Conservation (phyloP, 2,329 filamentous ascomycete species). For the Monosporascus sp. region DNA sequence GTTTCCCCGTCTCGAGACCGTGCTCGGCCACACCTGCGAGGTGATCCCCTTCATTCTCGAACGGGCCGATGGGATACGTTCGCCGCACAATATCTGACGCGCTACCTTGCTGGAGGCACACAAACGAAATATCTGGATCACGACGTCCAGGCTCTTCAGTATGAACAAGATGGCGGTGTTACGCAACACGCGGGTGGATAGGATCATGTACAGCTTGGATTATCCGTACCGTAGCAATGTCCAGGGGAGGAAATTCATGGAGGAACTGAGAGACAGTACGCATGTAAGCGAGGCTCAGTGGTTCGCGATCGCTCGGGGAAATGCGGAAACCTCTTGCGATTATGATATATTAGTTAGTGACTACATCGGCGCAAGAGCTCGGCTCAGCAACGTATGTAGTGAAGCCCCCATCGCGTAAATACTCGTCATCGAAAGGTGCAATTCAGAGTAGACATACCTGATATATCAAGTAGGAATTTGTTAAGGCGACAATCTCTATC, state of each 20-base stretch:
- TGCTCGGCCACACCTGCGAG: slow-evolving; percentile 37
- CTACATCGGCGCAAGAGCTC: too few species aligned
- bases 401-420: too few species aligned
- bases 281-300: neutral
- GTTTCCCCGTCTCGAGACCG: slow-evolving; percentile 31
- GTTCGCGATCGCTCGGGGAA: neutral
- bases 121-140: neutral
- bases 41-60: slow-evolving; percentile 51
- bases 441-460: too few species aligned
- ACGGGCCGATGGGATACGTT: slow-evolving; percentile 25
- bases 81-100: neutral
- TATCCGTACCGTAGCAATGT: neutral
- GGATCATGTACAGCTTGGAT: neutral
- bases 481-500: too few species aligned
- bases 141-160: neutral
- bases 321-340: neutral
- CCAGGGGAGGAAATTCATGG: neutral
- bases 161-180: neutral
- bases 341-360: neutral
- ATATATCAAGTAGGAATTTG: too few species aligned
- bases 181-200: neutral
- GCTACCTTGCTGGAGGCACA: neutral
- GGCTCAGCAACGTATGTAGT: too few species aligned
- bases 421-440: too few species aligned
- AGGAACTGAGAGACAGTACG: neutral